These are phyloP conservation scores for Phellinidium pouzarii DNA, from an alignment of 1,284 basidiomycete genomes.

Conservation along the genomic window DNA sequence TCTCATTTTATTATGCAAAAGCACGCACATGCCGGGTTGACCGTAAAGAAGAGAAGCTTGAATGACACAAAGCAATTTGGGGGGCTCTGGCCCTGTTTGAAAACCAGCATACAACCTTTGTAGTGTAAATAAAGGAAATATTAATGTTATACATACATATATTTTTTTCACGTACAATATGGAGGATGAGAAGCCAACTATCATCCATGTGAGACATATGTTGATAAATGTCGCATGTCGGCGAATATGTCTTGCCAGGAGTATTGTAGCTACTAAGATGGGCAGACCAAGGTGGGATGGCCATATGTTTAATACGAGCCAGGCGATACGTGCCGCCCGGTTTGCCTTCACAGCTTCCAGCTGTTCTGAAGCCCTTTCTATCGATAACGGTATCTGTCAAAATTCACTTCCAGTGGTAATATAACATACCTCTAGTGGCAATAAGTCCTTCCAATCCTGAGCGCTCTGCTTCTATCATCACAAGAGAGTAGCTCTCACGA, in stretches of 20 bases:
- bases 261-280: constrained; percentile 34
- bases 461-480: background rate
- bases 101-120: constrained; percentile 36
- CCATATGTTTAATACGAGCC: constrained; percentile 43
- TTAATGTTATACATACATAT: background rate
- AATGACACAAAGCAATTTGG: constrained; percentile 35
- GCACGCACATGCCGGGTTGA: constrained; percentile 38
- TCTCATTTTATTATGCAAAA: background rate
- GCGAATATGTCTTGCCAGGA: constrained; percentile 34
- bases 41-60: constrained; percentile 44
- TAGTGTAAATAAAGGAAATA: constrained; percentile 31
- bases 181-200: constrained; percentile 32
- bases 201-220: constrained; percentile 36
- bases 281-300: constrained; percentile 43
- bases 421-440: background rate
- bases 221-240: constrained; percentile 45
- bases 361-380: too few relatives aligned
- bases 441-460: background rate
- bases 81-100: constrained; percentile 38
- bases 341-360: constrained; percentile 33
- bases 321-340: constrained; percentile 33
- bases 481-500: background rate
- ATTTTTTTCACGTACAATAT: constrained; percentile 14
- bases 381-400: too few relatives aligned
- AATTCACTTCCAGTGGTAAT: too few relatives aligned